Conservation (phyloP, 2,329 filamentous ascomycete genomes). For the Aspergillus sojae region DNA sequence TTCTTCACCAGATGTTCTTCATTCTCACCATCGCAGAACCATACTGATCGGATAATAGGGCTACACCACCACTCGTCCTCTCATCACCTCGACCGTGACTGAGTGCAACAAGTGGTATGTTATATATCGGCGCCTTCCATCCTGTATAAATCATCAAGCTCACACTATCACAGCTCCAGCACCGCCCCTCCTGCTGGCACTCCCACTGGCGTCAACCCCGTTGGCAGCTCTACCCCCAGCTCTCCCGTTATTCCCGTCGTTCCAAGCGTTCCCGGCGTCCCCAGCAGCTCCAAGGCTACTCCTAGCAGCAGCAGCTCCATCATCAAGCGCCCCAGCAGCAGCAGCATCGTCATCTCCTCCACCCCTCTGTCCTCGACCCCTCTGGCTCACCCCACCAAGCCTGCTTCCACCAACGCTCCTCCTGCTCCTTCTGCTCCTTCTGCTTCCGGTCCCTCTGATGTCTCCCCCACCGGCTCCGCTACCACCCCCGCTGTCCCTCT, state of each 20-base stretch:
- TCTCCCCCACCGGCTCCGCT: slow-evolving; percentile 24
- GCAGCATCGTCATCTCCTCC: slow-evolving; percentile 16
- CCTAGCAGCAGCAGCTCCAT: slow-evolving; percentile 21
- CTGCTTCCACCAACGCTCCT: slow-evolving; percentile 17
- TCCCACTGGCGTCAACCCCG: slow-evolving; percentile 22
- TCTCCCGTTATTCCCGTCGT: neutral
- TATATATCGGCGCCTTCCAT: neutral
- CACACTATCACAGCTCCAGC: slow-evolving; percentile 14
- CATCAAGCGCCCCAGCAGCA: slow-evolving; percentile 17
- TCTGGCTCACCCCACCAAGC: neutral
- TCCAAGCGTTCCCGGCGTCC: neutral
- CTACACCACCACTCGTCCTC: slow-evolving; percentile 63
- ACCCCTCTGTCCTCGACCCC: slow-evolving; percentile 14
- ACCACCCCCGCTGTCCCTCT: slow-evolving; percentile 32
- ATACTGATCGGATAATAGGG: slow-evolving; percentile 4
- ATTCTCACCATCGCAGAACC: neutral
- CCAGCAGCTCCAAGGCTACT: slow-evolving; percentile 8
- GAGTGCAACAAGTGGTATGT: slow-evolving; percentile 46
- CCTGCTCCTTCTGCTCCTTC: slow-evolving; percentile 20
- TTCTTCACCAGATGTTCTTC: neutral
- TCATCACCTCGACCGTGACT: slow-evolving; percentile 57
- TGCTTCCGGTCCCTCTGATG: slow-evolving; percentile 19
- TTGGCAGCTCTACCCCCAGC: neutral
- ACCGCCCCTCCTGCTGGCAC: slow-evolving; percentile 13
- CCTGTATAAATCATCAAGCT: neutral